Conservation (phyloP, 2,329 filamentous ascomycete genomes). For the Hymenotorrendiella dingleyae region DNA sequence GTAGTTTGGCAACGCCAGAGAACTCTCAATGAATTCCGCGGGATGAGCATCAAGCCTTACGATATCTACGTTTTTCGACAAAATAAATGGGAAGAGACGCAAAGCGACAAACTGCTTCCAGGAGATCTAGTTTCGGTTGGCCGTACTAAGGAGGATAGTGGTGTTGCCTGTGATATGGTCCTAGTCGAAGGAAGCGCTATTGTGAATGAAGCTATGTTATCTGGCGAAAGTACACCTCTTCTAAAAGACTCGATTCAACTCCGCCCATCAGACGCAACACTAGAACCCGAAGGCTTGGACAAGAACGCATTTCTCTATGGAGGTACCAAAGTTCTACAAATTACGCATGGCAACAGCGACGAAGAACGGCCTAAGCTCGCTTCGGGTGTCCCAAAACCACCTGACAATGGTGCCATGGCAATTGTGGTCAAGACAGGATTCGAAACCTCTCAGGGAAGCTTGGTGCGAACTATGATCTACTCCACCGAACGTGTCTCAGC, state of each 20-base stretch:
- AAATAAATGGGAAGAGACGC: constrained; percentile 80
- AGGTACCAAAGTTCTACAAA: constrained; percentile 93
- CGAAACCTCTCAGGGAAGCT: constrained; percentile 94
- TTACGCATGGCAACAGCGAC: constrained; percentile 78
- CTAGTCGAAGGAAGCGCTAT: constrained; percentile 92
- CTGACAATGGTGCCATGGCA: constrained; percentile 89
- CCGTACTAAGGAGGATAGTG: constrained; percentile 92
- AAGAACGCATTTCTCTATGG: constrained; percentile 97
- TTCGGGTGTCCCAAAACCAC: constrained; percentile 75
- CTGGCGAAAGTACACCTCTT: constrained; percentile 92
- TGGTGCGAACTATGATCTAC: constrained; percentile 99
- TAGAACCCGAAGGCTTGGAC: constrained; percentile 88
- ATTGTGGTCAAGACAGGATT: constrained; percentile 97
- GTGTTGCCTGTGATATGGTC: constrained; percentile 95
- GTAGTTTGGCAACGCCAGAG: constrained; percentile 98
- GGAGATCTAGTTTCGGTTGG: constrained; percentile 90
- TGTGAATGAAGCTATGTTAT: constrained; percentile 99
- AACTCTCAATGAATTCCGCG: constrained; percentile 91
- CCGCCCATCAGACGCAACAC: constrained; percentile 69
- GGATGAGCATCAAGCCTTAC: constrained; percentile 99
- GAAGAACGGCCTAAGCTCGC: constrained; percentile 65
- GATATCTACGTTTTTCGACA: constrained; percentile 86
- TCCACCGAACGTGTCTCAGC: constrained; percentile 98
- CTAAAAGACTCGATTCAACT: constrained; percentile 94
- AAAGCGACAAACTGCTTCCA: constrained; percentile 86